Conservation (phyloP, 1,284 basidiomycete species). For the Psilocybe mexicana region DNA sequence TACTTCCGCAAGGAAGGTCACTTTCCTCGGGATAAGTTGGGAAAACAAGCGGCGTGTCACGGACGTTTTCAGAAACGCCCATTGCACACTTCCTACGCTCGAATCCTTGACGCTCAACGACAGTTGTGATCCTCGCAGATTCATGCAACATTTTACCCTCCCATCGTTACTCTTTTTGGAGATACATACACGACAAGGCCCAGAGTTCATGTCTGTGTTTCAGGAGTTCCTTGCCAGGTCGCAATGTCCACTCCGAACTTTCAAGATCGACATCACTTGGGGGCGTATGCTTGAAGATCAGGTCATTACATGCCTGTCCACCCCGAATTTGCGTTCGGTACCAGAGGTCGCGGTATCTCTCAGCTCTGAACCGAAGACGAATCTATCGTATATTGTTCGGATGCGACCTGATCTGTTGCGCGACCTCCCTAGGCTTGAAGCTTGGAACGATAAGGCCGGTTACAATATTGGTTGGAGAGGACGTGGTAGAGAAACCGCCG, state of each 20-base stretch:
- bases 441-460: too few relatives aligned
- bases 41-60: not conserved
- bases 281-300: not conserved
- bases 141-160: not conserved
- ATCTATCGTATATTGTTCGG: too few relatives aligned
- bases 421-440: too few relatives aligned
- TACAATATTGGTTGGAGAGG: too few relatives aligned
- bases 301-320: not conserved
- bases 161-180: not conserved
- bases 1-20: not conserved
- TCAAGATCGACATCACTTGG: not conserved
- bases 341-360: not conserved
- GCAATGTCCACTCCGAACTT: not conserved
- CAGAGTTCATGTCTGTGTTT: not conserved
- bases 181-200: not conserved
- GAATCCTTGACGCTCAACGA: not conserved
- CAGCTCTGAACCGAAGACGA: not conserved
- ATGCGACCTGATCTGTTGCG: too few relatives aligned
- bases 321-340: not conserved
- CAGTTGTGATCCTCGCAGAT: not conserved
- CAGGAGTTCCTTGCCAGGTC: not conserved
- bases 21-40: not conserved
- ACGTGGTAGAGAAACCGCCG: too few relatives aligned
- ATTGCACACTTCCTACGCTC: not conserved
- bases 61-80: not conserved